A percentile compares a stretch with the other conserved stretches of the same genome.
Evolutionary conservation across 139 green algal species (phyloP).

Genomic region (Tetratostichococcus sp.): DNA sequence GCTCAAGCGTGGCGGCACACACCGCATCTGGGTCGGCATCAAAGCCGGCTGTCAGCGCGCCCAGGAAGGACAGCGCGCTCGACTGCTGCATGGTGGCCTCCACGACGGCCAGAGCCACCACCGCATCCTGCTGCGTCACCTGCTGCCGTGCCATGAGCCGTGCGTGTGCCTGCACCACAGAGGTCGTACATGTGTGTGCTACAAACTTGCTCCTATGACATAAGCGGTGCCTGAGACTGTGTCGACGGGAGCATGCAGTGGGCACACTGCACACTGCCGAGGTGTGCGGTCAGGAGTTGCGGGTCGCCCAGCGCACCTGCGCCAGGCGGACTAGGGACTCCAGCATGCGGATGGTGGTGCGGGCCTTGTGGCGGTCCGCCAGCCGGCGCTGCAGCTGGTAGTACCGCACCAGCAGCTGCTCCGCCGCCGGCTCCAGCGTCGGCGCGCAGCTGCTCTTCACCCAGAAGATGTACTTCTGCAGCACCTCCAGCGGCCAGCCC

Average conservation of each 20-base stretch:
- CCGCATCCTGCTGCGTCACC: constrained; percentile 56
- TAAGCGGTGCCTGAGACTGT: no score
- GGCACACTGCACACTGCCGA: no score
- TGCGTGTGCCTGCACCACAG: constrained; percentile 61
- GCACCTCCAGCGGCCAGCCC: constrained; percentile 54
- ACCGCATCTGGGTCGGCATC: constrained; percentile 25
- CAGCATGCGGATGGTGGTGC: constrained; percentile 79
- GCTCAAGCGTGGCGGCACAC: background rate
- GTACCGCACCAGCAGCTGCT: constrained; percentile 66
- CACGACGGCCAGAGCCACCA: constrained; percentile 53
- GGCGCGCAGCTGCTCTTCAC: constrained; percentile 42
- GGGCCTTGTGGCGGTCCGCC: constrained; percentile 23
- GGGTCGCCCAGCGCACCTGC: constrained; percentile 43
- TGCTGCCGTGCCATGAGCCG: constrained; percentile 47
- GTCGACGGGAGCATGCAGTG: no score
- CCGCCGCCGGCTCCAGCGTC: constrained; percentile 42
- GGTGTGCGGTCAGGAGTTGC: no score
- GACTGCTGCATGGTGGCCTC: constrained; percentile 28
- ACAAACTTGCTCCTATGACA: no score
- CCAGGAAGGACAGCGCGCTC: background rate
- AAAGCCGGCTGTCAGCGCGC: constrained; percentile 13
- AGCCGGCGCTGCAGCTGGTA: constrained; percentile 55
- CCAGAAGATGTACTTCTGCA: constrained; percentile 77
- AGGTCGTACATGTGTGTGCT: background rate
- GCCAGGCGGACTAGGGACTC: constrained; percentile 80